phyloP scores from a whole-genome alignment of 2,329 filamentous ascomycete species.

The Tolypocladium guangdongense region DNA sequence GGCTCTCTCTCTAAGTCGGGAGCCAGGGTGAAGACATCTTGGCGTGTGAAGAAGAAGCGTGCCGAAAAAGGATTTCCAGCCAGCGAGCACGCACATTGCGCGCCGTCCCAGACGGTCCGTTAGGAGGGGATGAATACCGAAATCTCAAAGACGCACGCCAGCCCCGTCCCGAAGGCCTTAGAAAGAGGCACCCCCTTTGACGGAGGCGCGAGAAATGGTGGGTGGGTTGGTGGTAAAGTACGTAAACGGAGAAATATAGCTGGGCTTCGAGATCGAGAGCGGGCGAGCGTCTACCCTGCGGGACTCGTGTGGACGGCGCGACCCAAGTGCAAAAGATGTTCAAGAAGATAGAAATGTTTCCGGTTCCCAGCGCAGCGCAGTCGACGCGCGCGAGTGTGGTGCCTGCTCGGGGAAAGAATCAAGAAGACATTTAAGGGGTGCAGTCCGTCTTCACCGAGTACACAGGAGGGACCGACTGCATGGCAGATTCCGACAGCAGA shows the following conservation, averaged over 20 bases:
- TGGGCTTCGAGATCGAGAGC: not conserved
- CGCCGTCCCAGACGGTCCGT: slow-evolving; percentile 3
- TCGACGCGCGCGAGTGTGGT: slow-evolving; percentile 16
- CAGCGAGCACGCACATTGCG: slow-evolving; percentile 8
- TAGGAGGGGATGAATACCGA: slow-evolving; percentile 6
- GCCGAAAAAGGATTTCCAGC: slow-evolving; percentile 11
- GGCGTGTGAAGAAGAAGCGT: slow-evolving; percentile 10
- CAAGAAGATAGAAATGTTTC: slow-evolving; percentile 3
- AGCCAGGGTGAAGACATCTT: slow-evolving; percentile 11
- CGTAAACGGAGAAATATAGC: not conserved
- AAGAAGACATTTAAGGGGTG: slow-evolving; percentile 10
- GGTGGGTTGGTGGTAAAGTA: not conserved
- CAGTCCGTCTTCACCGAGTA: slow-evolving; percentile 7
- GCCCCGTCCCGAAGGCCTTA: slow-evolving; percentile 1
- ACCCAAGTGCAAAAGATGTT: slow-evolving; percentile 2
- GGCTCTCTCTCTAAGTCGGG: not conserved
- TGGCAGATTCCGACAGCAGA: not conserved
- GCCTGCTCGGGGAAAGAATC: slow-evolving; percentile 11
- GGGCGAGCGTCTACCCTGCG: slow-evolving; percentile 8
- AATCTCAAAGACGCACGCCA: slow-evolving; percentile 12
- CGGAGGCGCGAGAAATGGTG: not conserved
- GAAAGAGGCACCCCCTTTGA: not conserved
- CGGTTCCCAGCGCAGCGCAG: slow-evolving; percentile 11
- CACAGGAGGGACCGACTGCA: not conserved
- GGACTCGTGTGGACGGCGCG: slow-evolving; percentile 3